phyloP scores from a whole-genome alignment of 495 filamentous ascomycete species.

The Annulohypoxylon nitens region DNA sequence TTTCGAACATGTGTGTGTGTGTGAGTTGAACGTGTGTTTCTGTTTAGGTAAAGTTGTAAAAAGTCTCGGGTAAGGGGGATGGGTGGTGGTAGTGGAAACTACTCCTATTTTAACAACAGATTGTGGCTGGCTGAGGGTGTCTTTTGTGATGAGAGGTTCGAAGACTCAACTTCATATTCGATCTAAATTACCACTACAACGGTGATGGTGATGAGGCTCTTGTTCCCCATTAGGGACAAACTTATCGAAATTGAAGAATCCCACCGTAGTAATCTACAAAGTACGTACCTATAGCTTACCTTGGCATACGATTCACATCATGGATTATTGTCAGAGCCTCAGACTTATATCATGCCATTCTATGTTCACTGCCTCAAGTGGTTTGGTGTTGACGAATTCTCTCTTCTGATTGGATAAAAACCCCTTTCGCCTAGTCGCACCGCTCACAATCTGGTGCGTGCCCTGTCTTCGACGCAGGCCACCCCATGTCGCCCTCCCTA shows the following conservation, averaged over 20 bases:
- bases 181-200: neutral
- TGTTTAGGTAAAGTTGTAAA: neutral
- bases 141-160: neutral
- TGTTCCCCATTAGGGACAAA: conserved; percentile 5
- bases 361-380: conserved; percentile 26
- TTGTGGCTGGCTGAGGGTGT: neutral
- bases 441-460: conserved; percentile 31
- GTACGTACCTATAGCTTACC: conserved; percentile 16
- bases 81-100: no score
- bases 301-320: conserved; percentile 17
- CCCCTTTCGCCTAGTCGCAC: conserved; percentile 19
- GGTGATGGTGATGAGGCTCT: conserved; percentile 17
- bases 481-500: conserved; percentile 19
- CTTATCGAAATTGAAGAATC: conserved; percentile 18
- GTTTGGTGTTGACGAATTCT: conserved; percentile 37
- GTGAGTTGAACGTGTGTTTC: conserved; percentile 4
- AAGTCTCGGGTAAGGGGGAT: conserved; percentile 12
- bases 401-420: conserved; percentile 35
- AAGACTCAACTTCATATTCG: neutral
- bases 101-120: neutral
- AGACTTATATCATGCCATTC: conserved; percentile 45
- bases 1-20: neutral
- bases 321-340: conserved; percentile 46
- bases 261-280: conserved; percentile 26
- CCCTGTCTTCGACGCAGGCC: neutral